Evolutionary conservation across 2,329 filamentous ascomycete species (phyloP), one percentile per base, ranked within the genome.

Genomic region (Epichloe baconii): DNA sequence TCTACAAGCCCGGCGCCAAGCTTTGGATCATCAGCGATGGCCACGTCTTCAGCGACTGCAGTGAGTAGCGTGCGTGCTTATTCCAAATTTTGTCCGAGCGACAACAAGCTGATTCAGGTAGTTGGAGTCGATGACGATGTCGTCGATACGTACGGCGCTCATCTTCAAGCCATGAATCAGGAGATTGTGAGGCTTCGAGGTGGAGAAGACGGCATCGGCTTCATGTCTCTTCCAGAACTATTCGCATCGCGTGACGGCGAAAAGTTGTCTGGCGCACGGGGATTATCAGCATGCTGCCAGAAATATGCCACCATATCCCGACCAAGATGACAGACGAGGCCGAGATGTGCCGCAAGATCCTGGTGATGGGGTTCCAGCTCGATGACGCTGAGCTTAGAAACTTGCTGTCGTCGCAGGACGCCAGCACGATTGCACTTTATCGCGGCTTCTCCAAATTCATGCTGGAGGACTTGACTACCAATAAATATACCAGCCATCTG

Each of bases 401-500:
- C 54, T 17, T 43, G 51, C 58, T 64, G 52, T 56, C 62, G 43
- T 55, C 58, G 23, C 61, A 59, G 57, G 58, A 66, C 57, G n/a
- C 62, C 54, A 51, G 60, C 55, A 54, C 58, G 23, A 65, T 86
- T 36, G 69, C 71, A 4, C 69, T 74, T 51, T 83, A 85, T 61
- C 72, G 74, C 50, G 71, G 77, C 44, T 84, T 82, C 61, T 82
- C 80, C 23, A 77, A 80, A 38, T 68, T 86, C 43, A 83, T 66
- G 63, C 57, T 66, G 26, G 59, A 67, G 50, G 64, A 67, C 49
- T 55, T 65, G 5, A 57, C 60, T 34, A 56, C 55, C 2, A 62
- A 61, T 42, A 57, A 56, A 0, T 58, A 56, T 10, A 61, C 61
- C 5, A 53, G 52, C n/a, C 44, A 47, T 4, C 55, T 62, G 52